phyloP scores from a whole-genome alignment of 2,329 filamentous ascomycete species.

The Trichoderma polysporum region DNA sequence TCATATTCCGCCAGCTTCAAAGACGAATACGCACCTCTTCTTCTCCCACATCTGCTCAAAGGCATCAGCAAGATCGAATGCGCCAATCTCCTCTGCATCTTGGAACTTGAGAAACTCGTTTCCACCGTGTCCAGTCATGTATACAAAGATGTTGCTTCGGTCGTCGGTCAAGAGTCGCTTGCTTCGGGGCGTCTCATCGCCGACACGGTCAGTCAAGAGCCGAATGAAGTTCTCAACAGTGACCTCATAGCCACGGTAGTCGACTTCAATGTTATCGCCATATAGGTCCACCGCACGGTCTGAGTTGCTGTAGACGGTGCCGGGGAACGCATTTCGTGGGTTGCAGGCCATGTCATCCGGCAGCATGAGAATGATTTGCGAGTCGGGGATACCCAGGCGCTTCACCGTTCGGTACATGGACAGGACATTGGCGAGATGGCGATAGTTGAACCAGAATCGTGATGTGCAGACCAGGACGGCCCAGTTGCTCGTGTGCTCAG shows the following conservation, averaged over 20 bases:
- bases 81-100: conserved; percentile 95
- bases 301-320: conserved; percentile 97
- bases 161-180: conserved; percentile 94
- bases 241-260: conserved; percentile 97
- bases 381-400: conserved; percentile 94
- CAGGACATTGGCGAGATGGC: conserved; percentile 94
- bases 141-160: conserved; percentile 93
- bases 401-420: conserved; percentile 98
- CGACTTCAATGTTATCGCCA: conserved; percentile 98
- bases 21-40: conserved; percentile 62
- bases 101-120: conserved; percentile 99
- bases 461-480: conserved; percentile 98
- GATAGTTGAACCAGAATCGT: conserved; percentile 99
- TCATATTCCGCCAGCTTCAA: neutral
- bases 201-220: conserved; percentile 88
- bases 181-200: conserved; percentile 90
- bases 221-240: conserved; percentile 99
- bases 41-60: conserved; percentile 99
- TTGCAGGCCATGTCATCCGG: conserved; percentile 99
- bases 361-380: conserved; percentile 99
- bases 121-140: conserved; percentile 98
- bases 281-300: conserved; percentile 94
- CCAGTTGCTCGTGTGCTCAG: conserved; percentile 97
- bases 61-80: conserved; percentile 92
- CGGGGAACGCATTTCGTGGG: conserved; percentile 94